Evolutionary conservation across 352 stramenopile genomes (phyloP).

Genomic region (Phytophthora fragariaefolia): DNA sequence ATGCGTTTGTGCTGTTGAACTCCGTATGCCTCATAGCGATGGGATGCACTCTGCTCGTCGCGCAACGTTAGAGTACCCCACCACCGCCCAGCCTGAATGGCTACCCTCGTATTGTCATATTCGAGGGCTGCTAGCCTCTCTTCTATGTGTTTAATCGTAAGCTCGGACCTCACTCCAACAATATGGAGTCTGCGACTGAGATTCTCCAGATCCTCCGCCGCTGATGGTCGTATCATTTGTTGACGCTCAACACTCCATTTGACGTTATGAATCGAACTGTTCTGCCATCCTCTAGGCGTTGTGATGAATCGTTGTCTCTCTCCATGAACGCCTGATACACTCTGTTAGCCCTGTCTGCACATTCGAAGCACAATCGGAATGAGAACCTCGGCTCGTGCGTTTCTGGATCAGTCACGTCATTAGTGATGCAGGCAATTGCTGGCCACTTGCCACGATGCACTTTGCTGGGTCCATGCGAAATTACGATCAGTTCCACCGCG

Average conservation of each 20-base stretch:
- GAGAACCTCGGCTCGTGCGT: neutral
- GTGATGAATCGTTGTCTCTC: neutral
- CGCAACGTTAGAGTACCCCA: conserved; percentile 1
- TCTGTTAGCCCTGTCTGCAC: conserved; percentile 1
- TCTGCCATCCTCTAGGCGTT: conserved; percentile 1
- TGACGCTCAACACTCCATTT: conserved; percentile 1
- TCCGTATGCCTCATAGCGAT: conserved; percentile 7
- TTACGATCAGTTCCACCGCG: neutral
- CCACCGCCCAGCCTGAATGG: conserved; percentile 2
- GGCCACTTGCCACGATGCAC: conserved; percentile 5
- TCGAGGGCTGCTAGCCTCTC: conserved; percentile 1
- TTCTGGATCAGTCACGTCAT: conserved; percentile 4
- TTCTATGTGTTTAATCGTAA: conserved; percentile 4
- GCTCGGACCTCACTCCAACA: conserved; percentile 5
- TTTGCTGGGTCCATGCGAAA: conserved; percentile 2
- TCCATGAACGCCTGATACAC: conserved; percentile 5
- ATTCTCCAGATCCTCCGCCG: conserved; percentile 8
- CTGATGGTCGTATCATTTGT: conserved; percentile 6
- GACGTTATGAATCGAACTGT: conserved; percentile 1
- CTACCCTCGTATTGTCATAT: conserved; percentile 1
- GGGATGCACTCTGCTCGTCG: conserved; percentile 7
- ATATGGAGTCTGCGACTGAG: conserved; percentile 5
- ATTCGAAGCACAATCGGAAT: conserved; percentile 11
- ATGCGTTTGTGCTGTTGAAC: conserved; percentile 2
- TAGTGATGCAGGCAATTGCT: conserved; percentile 7